Evolutionary conservation across 495 filamentous ascomycete species (phyloP), one percentile per base, ranked within the genome.

Genomic region (Penicillium pancosmium): DNA sequence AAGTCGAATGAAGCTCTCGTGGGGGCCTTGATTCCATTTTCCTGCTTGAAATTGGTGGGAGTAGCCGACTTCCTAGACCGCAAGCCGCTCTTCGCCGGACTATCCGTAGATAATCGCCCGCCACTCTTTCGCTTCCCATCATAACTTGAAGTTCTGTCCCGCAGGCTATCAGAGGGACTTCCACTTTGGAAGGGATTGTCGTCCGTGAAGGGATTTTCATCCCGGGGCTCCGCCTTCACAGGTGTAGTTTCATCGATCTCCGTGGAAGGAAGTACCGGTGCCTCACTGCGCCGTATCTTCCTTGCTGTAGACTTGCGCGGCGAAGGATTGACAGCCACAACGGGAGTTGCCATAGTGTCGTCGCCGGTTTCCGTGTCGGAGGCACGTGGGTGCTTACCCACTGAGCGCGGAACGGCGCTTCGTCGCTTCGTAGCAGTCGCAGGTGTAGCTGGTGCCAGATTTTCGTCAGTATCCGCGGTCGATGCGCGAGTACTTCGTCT

Each of bases 161-260:
- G 61, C 31, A 62, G 69, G 18, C 68, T 70, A 48, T 68, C 72
- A 2, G 85, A 84, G 7, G 86, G 84, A 60, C 84, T 84, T 13
- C 91, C 92, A 66, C 91, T 94, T 69, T 98, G 94, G 65, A 98
- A 98, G 1, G 94, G 93, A 66, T 98, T 98, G 49, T 98, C 92
- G 65, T 84, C 78, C 34, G 87, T 88, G 73, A 98, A 96, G 58
- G 89, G 82, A 65, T 80, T 84, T 19, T 82, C 81, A 12, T 75
- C 71, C 19, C 57, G 68, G 13, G 68, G 62, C 56, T 78, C 68
- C 33, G 60, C 68, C 68, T 74, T 82, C 44, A 76, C 57, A 34
- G 64, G 64, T 44, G 75, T 65, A n/a, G 60, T 58, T n/a, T 68
- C 61, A 19, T 78, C 74, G 11, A 69, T 50, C 60, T 78, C 77